Conservation (phyloP, 1,139 yeast species). For the Candida sanyaensis region DNA sequence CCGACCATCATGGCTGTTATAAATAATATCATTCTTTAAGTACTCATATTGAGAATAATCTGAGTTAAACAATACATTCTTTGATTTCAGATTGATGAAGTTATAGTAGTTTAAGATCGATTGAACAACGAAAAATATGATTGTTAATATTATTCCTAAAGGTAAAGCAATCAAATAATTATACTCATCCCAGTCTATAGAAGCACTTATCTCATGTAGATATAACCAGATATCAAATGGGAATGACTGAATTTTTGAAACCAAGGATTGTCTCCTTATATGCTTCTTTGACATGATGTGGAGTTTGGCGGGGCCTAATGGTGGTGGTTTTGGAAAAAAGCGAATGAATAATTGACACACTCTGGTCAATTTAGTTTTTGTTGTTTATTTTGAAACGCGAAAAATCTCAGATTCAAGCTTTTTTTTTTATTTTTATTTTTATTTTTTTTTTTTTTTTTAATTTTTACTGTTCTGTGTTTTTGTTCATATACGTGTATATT, state of each 20-base stretch:
- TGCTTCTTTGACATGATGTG: constrained; percentile 15
- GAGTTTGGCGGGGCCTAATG: not conserved
- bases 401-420: not conserved
- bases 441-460: not conserved
- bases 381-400: constrained; percentile 7
- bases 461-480: not conserved
- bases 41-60: constrained; percentile 32
- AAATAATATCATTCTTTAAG: constrained; percentile 20
- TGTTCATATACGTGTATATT: not conserved
- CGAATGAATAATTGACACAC: not conserved
- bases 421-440: not conserved
- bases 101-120: constrained; percentile 15
- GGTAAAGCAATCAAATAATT: constrained; percentile 15
- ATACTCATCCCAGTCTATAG: constrained; percentile 68
- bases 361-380: not conserved
- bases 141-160: constrained; percentile 11
- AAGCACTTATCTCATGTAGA: constrained; percentile 52
- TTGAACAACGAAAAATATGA: constrained; percentile 4
- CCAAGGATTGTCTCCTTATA: constrained; percentile 33
- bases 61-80: constrained; percentile 15
- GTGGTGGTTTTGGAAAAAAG: not conserved
- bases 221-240: constrained; percentile 60
- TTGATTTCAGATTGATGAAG: constrained; percentile 13
- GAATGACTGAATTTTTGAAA: constrained; percentile 44
- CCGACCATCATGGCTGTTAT: not conserved